These are phyloP conservation scores for Flammula alnicola DNA, from an alignment of 1,284 basidiomycete genomes.

Conservation along the genomic window DNA sequence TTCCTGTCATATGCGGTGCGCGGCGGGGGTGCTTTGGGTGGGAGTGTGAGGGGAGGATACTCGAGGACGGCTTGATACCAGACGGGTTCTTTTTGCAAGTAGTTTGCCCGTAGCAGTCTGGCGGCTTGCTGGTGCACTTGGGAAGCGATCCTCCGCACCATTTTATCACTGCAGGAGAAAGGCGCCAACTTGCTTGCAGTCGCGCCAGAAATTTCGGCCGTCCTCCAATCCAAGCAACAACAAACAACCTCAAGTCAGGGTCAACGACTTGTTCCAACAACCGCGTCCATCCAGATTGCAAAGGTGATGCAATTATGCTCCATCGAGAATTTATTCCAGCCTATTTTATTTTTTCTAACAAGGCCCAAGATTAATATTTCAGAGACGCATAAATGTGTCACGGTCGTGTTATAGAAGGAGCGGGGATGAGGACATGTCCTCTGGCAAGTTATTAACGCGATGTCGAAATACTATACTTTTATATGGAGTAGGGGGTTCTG, in stretches of 20 bases:
- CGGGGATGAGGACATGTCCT: no score
- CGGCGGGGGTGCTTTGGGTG: slow-evolving; percentile 70
- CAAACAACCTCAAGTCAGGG: slow-evolving; percentile 22
- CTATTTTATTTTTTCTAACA: no score
- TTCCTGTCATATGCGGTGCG: slow-evolving; percentile 57
- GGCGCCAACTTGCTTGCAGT: neutral
- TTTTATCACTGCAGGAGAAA: slow-evolving; percentile 32
- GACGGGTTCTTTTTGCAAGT: slow-evolving; percentile 73
- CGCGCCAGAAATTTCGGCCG: slow-evolving; percentile 22
- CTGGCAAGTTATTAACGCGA: no score
- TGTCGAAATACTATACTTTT: no score
- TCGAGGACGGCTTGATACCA: slow-evolving; percentile 90
- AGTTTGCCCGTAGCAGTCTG: slow-evolving; percentile 77
- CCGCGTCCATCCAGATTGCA: no score
- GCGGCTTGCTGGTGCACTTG: slow-evolving; percentile 91
- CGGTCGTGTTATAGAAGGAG: no score
- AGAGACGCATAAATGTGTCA: no score
- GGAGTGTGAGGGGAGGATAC: slow-evolving; percentile 86
- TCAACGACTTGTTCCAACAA: no score
- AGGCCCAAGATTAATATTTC: no score
- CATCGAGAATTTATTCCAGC: no score
- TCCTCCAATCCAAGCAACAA: slow-evolving; percentile 22
- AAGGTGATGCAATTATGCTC: no score
- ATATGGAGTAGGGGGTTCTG: no score
- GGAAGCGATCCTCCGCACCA: slow-evolving; percentile 84